Percentiles rank a stretch among this genome's conserved stretches.
phyloP scores from a whole-genome alignment of 805 yeast genomes.

The Saccharomyces mikatae region DNA sequence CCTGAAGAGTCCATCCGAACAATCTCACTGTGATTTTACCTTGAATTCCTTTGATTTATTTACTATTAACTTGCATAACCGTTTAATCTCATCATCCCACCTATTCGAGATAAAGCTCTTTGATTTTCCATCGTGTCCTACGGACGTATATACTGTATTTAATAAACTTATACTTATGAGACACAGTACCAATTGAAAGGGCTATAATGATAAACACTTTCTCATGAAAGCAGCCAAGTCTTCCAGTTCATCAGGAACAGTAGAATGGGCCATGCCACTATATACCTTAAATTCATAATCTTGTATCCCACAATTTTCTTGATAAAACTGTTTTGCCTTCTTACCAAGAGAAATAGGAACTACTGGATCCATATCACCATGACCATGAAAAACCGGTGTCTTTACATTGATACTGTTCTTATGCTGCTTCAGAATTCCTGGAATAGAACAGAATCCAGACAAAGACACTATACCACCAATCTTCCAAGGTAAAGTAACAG shows the following conservation, averaged over 20 bases:
- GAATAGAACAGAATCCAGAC: constrained; percentile 57
- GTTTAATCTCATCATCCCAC: background rate
- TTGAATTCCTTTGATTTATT: background rate
- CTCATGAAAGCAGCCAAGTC: constrained; percentile 44
- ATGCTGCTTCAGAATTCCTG: constrained; percentile 11
- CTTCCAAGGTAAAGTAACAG: constrained; percentile 46
- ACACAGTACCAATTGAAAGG: background rate
- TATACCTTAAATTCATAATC: constrained; percentile 47
- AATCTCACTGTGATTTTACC: background rate
- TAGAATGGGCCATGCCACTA: constrained; percentile 58
- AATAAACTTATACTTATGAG: background rate
- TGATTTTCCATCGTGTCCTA: background rate
- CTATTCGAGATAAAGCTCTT: background rate
- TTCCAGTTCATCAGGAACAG: constrained; percentile 55
- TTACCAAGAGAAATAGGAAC: constrained; percentile 33
- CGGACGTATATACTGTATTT: constrained; percentile 22
- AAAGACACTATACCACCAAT: constrained; percentile 72
- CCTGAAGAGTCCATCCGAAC: background rate
- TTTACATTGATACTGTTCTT: constrained; percentile 38
- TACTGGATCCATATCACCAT: constrained; percentile 73
- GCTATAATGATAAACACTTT: constrained; percentile 5
- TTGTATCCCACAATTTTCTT: constrained; percentile 33
- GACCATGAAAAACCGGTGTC: constrained; percentile 83
- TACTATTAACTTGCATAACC: background rate
- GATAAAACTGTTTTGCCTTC: constrained; percentile 39